Percentiles rank a stretch among this genome's conserved stretches.
phyloP scores from a whole-genome alignment of 352 stramenopile species.

The Phytophthora pisi region DNA sequence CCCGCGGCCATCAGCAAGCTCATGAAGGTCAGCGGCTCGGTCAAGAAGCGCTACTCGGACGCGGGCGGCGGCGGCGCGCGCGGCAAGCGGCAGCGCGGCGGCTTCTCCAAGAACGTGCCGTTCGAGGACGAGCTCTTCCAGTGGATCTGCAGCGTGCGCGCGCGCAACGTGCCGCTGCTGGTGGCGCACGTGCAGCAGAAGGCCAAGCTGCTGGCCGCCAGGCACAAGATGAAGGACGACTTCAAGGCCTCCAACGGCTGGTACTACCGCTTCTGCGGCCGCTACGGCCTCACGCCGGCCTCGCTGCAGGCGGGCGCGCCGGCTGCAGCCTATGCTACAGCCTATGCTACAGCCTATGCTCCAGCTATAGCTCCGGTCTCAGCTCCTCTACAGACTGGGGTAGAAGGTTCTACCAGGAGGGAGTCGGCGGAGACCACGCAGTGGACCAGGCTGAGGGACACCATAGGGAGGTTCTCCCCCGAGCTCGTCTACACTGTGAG shows the following conservation, averaged over 20 bases:
- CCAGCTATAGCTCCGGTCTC: too few species aligned
- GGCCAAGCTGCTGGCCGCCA: slow-evolving; percentile 47
- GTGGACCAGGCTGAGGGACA: slow-evolving; percentile 35
- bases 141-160: slow-evolving; percentile 64
- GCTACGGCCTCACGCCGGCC: slow-evolving; percentile 58
- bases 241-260: slow-evolving; percentile 78
- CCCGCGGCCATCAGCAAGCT: slow-evolving; percentile 81
- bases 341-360: neutral
- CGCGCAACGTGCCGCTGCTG: slow-evolving; percentile 51
- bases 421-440: slow-evolving; percentile 16
- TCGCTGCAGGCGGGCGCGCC: slow-evolving; percentile 32
- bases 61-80: slow-evolving; percentile 38
- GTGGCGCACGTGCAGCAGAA: slow-evolving; percentile 67
- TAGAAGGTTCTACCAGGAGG: slow-evolving; percentile 1
- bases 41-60: slow-evolving; percentile 75
- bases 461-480: slow-evolving; percentile 33
- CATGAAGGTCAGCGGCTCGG: slow-evolving; percentile 70
- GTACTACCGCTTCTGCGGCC: slow-evolving; percentile 80
- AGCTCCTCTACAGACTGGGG: neutral
- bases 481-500: slow-evolving; percentile 63
- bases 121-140: slow-evolving; percentile 72
- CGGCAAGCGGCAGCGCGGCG: slow-evolving; percentile 65
- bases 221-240: slow-evolving; percentile 47
- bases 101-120: slow-evolving; percentile 63
- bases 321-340: neutral